phyloP scores from a whole-genome alignment of 768 basidiomycete genomes.

The Amylocystis lapponica region DNA sequence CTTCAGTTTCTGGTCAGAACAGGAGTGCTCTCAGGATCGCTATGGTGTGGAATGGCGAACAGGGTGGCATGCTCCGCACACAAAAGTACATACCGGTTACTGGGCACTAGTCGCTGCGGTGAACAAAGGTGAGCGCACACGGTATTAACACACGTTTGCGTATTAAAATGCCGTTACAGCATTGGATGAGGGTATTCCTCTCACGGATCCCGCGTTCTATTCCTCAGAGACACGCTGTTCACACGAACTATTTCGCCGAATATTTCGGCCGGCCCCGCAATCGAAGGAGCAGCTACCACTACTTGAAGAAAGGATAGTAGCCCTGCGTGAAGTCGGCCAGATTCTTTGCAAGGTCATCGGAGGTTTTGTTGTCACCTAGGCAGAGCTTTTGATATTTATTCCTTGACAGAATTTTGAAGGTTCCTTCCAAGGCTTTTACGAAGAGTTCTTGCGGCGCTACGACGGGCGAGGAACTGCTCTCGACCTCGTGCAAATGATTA shows the following conservation, averaged over 20 bases:
- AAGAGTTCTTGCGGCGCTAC: conserved; percentile 50
- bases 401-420: conserved; percentile 54
- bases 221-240: conserved; percentile 65
- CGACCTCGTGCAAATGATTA: conserved; percentile 66
- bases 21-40: conserved; percentile 48
- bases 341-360: conserved; percentile 59
- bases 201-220: conserved; percentile 78
- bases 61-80: conserved; percentile 53
- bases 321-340: conserved; percentile 74
- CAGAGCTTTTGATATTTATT: background rate
- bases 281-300: conserved; percentile 66
- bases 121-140: conserved; percentile 55
- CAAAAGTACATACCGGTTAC: conserved; percentile 69
- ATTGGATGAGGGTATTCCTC: conserved; percentile 68
- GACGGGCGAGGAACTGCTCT: conserved; percentile 59
- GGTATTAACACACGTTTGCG: background rate
- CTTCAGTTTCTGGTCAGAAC: conserved; percentile 87
- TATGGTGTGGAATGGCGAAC: conserved; percentile 78
- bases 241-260: conserved; percentile 57
- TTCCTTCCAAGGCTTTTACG: conserved; percentile 62
- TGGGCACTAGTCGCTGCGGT: conserved; percentile 83
- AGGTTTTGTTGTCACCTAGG: background rate
- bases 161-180: conserved; percentile 38
- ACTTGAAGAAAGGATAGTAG: conserved; percentile 58
- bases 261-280: conserved; percentile 58